Base-by-base conservation (phyloP, 2,329 filamentous ascomycete genomes). In the Penicillium polonicum region DNA sequence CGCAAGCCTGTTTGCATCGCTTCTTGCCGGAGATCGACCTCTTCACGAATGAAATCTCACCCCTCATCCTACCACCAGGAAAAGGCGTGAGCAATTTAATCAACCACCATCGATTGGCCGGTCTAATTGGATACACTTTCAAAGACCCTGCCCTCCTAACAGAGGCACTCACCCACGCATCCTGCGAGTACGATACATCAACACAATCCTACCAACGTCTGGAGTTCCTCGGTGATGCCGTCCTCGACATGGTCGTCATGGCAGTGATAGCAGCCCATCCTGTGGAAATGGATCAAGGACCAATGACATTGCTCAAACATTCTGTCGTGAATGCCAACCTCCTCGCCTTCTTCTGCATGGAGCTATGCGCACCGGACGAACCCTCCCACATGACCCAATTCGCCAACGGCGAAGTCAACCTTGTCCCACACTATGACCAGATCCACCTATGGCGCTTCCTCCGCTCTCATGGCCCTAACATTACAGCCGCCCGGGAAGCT, bases 201-300 rank as follows among this genome's bases (percentile, higher is more conserved):
- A 81, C 85, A 13, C 72, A 76, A 36, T 83, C 82, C 0, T 86
- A 87, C 66, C 89, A 97, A 64, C 84, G 92, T 0, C 82, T 97
- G 1, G 93, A 97, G 69, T 96, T 94, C 67, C 78, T 97, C 0
- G 93, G 93, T 1, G 93, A 97, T 65, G 85, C 91, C 0, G 79
- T 97, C 2, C 83, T 97, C 0, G 93, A 97, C 73, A 83, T 86
- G 65, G 78, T 96, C 55, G 78, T 97, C 48, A 85, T 90, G 8
- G 69, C 71, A 12, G 63, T 85, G 0, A 61, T 74, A 10, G 61
- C 65, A 25, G 29, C 52, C 0, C 62, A 71, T 35, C 55, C 65
- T 0, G 70, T 72, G 2, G 69, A 80, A 3, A 73, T 84, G 12
- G 72, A 78, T 2, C 83, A 84, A 49, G 75, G 79, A 48, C 76